Percentiles rank a stretch among this genome's conserved stretches.
Conservation (phyloP, 371 early-diverging fungal species). For the Apophysomyces ossiformis region DNA sequence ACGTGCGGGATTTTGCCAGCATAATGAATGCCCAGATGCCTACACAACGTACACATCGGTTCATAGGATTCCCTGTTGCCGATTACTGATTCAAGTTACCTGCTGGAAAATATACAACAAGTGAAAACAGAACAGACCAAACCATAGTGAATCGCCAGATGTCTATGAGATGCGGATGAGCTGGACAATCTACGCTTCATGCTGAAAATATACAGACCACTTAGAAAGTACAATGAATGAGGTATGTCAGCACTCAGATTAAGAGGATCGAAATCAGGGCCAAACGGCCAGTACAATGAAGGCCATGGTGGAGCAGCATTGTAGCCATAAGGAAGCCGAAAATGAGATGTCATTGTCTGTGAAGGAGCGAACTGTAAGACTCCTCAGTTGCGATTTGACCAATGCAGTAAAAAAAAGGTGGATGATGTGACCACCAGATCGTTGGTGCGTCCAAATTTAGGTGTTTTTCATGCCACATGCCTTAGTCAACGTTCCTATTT, state of each 20-base stretch:
- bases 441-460: too few relatives aligned
- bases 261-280: conserved; percentile 42
- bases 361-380: too few relatives aligned
- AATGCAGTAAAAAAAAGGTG: too few relatives aligned
- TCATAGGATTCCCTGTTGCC: too few relatives aligned
- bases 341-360: conserved; percentile 41
- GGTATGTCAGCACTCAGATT: conserved; percentile 48
- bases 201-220: conserved; percentile 32
- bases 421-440: too few relatives aligned
- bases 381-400: too few relatives aligned
- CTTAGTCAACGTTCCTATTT: too few relatives aligned
- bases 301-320: conserved; percentile 61
- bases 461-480: too few relatives aligned
- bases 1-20: conserved; percentile 54
- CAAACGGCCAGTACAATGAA: conserved; percentile 68
- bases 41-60: not conserved
- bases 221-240: conserved; percentile 50
- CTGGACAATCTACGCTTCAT: conserved; percentile 7
- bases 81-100: conserved; percentile 25
- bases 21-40: conserved; percentile 47
- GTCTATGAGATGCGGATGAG: conserved; percentile 24
- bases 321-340: conserved; percentile 62
- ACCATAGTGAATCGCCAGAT: conserved; percentile 55
- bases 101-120: conserved; percentile 50
- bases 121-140: conserved; percentile 52